Percentiles rank a stretch among this genome's conserved stretches.
These are phyloP conservation scores for Medicago arabica DNA, from an alignment of 306 rosid genomes.

Conservation along the genomic window DNA sequence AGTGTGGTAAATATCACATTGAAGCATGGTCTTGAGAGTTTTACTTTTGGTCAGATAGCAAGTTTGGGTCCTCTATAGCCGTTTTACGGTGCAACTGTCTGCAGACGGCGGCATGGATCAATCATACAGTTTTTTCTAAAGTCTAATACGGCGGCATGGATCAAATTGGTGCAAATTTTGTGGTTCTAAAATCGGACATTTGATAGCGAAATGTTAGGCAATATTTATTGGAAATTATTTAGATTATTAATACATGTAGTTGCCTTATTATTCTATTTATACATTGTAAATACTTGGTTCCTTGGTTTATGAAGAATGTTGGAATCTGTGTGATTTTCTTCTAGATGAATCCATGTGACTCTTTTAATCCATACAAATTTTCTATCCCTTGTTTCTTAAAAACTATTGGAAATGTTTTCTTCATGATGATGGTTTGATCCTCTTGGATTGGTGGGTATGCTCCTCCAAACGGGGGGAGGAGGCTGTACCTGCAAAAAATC, in stretches of 20 bases:
- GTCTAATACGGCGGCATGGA: too few relatives aligned
- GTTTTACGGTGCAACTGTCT: background rate
- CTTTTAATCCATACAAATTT: too few relatives aligned
- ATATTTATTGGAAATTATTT: background rate
- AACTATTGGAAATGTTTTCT: too few relatives aligned
- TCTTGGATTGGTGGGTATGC: too few relatives aligned
- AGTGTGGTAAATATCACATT: slow-evolving; percentile 68
- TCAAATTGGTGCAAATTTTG: too few relatives aligned
- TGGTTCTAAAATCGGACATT: background rate
- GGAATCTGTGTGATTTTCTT: too few relatives aligned
- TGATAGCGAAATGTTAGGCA: background rate
- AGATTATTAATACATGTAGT: background rate
- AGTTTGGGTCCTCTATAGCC: background rate
- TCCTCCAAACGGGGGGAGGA: too few relatives aligned
- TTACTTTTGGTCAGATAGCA: background rate
- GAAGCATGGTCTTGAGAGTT: slow-evolving; percentile 75
- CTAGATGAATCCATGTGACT: too few relatives aligned
- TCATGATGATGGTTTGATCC: too few relatives aligned
- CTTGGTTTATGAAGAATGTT: background rate
- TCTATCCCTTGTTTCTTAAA: too few relatives aligned
- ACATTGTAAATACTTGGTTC: slow-evolving; percentile 1
- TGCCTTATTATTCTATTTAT: background rate
- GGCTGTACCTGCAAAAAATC: too few relatives aligned
- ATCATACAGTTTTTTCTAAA: background rate
- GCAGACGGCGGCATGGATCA: slow-evolving; percentile 3